Percentiles rank a stretch among this genome's conserved stretches.
These are phyloP conservation scores for Syncephalis fuscata DNA, from an alignment of 371 early-diverging fungal genomes.

Conservation along the genomic window DNA sequence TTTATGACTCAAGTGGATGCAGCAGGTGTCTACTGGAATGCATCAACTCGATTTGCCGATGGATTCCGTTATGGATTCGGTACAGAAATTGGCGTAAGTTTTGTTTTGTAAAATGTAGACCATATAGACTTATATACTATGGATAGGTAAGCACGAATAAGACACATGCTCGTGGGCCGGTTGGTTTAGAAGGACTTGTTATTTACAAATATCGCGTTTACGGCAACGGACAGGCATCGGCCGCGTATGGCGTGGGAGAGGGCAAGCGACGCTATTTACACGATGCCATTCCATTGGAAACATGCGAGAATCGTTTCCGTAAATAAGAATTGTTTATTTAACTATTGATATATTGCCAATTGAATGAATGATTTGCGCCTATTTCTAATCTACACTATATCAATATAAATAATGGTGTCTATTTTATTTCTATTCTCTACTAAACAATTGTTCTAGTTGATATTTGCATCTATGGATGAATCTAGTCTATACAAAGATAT, in stretches of 20 bases:
- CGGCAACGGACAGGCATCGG: conserved; percentile 77
- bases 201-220: conserved; percentile 89
- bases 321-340: too few species aligned
- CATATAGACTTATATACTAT: not conserved
- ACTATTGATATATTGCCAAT: too few species aligned
- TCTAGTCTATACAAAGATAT: too few species aligned
- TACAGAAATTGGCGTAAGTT: conserved; percentile 80
- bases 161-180: conserved; percentile 95
- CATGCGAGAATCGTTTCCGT: not conserved
- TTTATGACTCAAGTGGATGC: conserved; percentile 88
- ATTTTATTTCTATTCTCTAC: too few species aligned
- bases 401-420: too few species aligned
- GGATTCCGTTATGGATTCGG: conserved; percentile 97
- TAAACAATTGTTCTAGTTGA: too few species aligned
- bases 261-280: conserved; percentile 63
- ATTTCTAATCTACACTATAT: too few species aligned
- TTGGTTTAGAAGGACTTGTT: conserved; percentile 87
- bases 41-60: conserved; percentile 90
- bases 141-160: conserved; percentile 79
- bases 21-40: conserved; percentile 96
- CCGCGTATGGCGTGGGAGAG: conserved; percentile 48
- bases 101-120: not conserved
- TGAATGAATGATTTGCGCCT: too few species aligned
- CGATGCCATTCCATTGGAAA: conserved; percentile 9
- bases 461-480: too few species aligned